Percentiles rank a stretch among this genome's conserved stretches.
phyloP scores from a whole-genome alignment of 2,329 filamentous ascomycete species.

The Ambrosiella cleistominuta region DNA sequence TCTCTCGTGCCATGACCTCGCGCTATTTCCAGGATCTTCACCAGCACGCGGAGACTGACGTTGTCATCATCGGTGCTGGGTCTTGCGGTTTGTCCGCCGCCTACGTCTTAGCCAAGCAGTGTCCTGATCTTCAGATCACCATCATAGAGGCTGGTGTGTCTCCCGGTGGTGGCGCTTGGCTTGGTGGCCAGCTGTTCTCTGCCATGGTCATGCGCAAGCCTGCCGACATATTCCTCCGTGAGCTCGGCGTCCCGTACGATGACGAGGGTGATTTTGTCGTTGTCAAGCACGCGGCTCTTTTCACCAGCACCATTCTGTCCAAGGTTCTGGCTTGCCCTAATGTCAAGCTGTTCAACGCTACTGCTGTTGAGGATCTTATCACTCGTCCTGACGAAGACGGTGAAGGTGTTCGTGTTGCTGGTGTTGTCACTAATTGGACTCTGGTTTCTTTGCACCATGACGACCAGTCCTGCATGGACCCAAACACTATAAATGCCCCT shows the following conservation, averaged over 20 bases:
- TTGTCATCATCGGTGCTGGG: slow-evolving; percentile 83
- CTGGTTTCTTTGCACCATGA: slow-evolving; percentile 75
- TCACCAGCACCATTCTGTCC: slow-evolving; percentile 73
- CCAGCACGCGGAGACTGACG: slow-evolving; percentile 76
- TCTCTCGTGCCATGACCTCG: slow-evolving; percentile 81
- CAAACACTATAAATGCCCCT: slow-evolving; percentile 89
- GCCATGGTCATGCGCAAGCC: slow-evolving; percentile 94
- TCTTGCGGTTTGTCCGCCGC: slow-evolving; percentile 74
- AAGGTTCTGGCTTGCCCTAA: slow-evolving; percentile 75
- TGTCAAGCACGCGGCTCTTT: slow-evolving; percentile 83
- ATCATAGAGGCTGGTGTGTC: slow-evolving; percentile 78
- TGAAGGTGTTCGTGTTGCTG: slow-evolving; percentile 51
- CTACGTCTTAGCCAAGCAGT: slow-evolving; percentile 65
- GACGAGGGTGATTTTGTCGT: slow-evolving; percentile 80
- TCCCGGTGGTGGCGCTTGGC: slow-evolving; percentile 78
- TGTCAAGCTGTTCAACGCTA: slow-evolving; percentile 93
- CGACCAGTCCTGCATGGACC: slow-evolving; percentile 90
- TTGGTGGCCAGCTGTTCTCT: slow-evolving; percentile 84
- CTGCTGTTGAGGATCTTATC: slow-evolving; percentile 80
- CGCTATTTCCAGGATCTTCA: slow-evolving; percentile 87
- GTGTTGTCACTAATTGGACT: slow-evolving; percentile 93
- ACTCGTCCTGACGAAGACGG: slow-evolving; percentile 45
- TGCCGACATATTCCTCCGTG: slow-evolving; percentile 65
- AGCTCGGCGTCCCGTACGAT: slow-evolving; percentile 70
- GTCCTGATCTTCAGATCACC: slow-evolving; percentile 80